A percentile compares a stretch with the other conserved stretches of the same genome.
phyloP scores from a whole-genome alignment of 768 basidiomycete species.

The Coprinopsis marcescibilis region DNA sequence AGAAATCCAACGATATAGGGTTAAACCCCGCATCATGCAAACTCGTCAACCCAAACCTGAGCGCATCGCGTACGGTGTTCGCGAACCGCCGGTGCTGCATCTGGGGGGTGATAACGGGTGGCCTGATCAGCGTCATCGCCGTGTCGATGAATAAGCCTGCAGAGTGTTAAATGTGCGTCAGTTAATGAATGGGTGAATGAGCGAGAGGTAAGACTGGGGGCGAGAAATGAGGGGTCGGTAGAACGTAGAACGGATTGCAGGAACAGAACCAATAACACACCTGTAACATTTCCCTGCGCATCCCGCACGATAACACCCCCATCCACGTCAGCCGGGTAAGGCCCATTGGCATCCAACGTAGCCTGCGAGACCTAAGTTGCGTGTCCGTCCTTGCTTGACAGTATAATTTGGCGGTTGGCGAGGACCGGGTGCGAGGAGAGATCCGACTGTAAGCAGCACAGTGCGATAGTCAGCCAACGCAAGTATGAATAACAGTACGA shows the following conservation, averaged over 20 bases:
- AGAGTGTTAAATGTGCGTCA: too few relatives aligned
- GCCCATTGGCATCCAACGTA: slow-evolving; percentile 49
- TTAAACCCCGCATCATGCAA: slow-evolving; percentile 82
- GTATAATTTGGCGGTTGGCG: slow-evolving; percentile 64
- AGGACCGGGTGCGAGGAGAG: slow-evolving; percentile 68
- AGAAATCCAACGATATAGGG: slow-evolving; percentile 65
- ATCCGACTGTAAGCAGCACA: slow-evolving; percentile 49
- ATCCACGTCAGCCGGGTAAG: slow-evolving; percentile 65
- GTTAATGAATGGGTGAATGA: slow-evolving; percentile 2
- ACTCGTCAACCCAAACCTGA: slow-evolving; percentile 68
- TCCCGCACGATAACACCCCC: slow-evolving; percentile 80
- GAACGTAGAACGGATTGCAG: too few relatives aligned
- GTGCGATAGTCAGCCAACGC: too few relatives aligned
- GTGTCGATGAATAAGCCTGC: slow-evolving; percentile 79
- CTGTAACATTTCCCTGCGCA: slow-evolving; percentile 60
- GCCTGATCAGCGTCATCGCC: slow-evolving; percentile 68
- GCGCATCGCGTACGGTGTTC: slow-evolving; percentile 58
- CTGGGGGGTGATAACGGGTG: slow-evolving; percentile 55
- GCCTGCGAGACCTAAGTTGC: slow-evolving; percentile 77
- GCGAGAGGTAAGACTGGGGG: background rate
- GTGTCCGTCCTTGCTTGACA: slow-evolving; percentile 84
- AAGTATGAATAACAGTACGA: too few relatives aligned
- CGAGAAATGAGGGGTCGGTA: background rate
- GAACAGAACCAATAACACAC: slow-evolving; percentile 27
- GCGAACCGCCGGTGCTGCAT: slow-evolving; percentile 58